Conservation (phyloP, 2,329 filamentous ascomycete genomes). For the Ploettnerulaceae sp. region DNA sequence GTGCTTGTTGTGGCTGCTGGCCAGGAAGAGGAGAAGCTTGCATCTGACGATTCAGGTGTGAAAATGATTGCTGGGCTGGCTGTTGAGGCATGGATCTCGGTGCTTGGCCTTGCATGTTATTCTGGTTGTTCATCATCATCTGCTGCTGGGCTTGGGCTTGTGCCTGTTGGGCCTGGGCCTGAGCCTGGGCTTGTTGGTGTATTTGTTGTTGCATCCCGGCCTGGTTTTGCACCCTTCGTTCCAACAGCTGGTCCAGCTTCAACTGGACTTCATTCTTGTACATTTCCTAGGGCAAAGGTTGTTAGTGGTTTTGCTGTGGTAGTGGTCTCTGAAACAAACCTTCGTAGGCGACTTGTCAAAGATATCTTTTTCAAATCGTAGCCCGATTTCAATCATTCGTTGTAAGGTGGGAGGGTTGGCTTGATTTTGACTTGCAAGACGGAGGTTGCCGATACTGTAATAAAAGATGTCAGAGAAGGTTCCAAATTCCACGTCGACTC, state of each 20-base stretch:
- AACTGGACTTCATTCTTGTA: slow-evolving; percentile 28
- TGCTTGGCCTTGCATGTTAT: slow-evolving; percentile 47
- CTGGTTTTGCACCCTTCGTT: slow-evolving; percentile 27
- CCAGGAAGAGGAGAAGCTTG: slow-evolving; percentile 49
- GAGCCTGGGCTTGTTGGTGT: slow-evolving; percentile 36
- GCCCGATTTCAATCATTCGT: slow-evolving; percentile 29
- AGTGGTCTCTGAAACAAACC: slow-evolving; percentile 17
- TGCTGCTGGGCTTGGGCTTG: slow-evolving; percentile 41
- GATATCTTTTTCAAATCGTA: slow-evolving; percentile 31
- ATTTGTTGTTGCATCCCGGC: slow-evolving; percentile 41
- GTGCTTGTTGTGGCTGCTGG: slow-evolving; percentile 35
- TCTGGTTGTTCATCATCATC: slow-evolving; percentile 51
- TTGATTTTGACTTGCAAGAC: slow-evolving; percentile 27
- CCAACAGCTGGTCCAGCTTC: slow-evolving; percentile 30
- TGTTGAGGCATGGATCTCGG: slow-evolving; percentile 44
- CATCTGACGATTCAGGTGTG: slow-evolving; percentile 55
- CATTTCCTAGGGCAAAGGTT: slow-evolving; percentile 15
- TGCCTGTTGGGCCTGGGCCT: slow-evolving; percentile 39
- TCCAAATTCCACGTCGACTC: neutral
- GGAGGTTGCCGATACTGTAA: slow-evolving; percentile 29
- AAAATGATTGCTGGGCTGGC: slow-evolving; percentile 49
- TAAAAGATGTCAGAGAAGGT: slow-evolving; percentile 13
- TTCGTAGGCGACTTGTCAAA: slow-evolving; percentile 29
- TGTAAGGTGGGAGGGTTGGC: slow-evolving; percentile 21
- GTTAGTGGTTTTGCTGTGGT: slow-evolving; percentile 17